A percentile compares a stretch with the other conserved stretches of the same genome.
Conservation (phyloP, 148 eudicot genomes). For the Bassia scoparia region DNA sequence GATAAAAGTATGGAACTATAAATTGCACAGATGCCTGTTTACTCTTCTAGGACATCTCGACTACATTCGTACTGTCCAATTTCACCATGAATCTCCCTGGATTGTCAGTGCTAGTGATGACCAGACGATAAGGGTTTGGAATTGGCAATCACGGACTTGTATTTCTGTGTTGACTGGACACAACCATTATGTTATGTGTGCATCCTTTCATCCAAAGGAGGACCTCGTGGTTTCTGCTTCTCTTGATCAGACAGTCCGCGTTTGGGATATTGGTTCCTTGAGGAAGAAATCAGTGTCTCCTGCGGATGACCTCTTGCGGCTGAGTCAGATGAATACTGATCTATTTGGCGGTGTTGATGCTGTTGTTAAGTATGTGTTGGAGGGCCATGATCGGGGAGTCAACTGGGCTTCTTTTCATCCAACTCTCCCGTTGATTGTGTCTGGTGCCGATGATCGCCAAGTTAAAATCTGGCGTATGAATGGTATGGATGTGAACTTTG, state of each 20-base stretch:
- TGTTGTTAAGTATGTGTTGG: slow-evolving; percentile 77
- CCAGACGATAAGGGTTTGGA: slow-evolving; percentile 76
- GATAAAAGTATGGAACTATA: slow-evolving; percentile 77
- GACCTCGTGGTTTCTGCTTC: slow-evolving; percentile 97
- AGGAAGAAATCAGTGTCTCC: slow-evolving; percentile 86
- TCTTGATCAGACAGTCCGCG: slow-evolving; percentile 86
- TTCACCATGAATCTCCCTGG: slow-evolving; percentile 51
- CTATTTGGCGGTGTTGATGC: slow-evolving; percentile 82
- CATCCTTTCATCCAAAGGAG: slow-evolving; percentile 88
- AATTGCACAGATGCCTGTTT: slow-evolving; percentile 67
- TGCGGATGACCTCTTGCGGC: slow-evolving; percentile 76
- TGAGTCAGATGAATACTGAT: slow-evolving; percentile 89
- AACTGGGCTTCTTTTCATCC: slow-evolving; percentile 98
- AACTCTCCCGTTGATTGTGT: slow-evolving; percentile 62
- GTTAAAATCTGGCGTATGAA: slow-evolving; percentile 85
- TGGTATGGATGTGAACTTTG: slow-evolving; percentile 41
- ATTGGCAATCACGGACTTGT: slow-evolving; percentile 96
- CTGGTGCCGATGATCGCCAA: slow-evolving; percentile 86
- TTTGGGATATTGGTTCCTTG: slow-evolving; percentile 85
- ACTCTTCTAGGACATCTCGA: slow-evolving; percentile 69
- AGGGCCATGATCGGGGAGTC: slow-evolving; percentile 98
- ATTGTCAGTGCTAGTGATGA: slow-evolving; percentile 61
- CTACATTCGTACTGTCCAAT: slow-evolving; percentile 51
- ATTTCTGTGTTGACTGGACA: slow-evolving; percentile 76
- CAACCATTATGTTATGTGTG: slow-evolving; percentile 86